Evolutionary conservation across 2,329 filamentous ascomycete species (phyloP), one percentile per base, ranked within the genome.

Genomic region (Botrytis galanthina): DNA sequence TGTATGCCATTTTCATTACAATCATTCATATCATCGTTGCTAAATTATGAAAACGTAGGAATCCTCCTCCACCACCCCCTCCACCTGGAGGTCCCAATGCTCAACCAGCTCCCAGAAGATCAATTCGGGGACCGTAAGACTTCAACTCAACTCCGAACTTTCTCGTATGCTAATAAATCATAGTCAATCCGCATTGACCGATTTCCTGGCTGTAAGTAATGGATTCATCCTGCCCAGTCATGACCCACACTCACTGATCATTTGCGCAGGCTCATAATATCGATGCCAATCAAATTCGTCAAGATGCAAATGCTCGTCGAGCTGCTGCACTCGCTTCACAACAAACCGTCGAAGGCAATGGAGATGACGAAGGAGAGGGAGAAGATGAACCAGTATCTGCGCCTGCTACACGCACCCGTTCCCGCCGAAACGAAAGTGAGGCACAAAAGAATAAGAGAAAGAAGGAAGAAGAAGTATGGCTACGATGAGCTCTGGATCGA

Each of bases 261-360:
- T 51, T 83, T 35, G 77, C 84, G 44, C 83, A 91, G 87, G 89
- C 91, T 3, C 90, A 93, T 81, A 93, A 93, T 78, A 94, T 94
- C 76, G 93, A 89, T 35, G 87, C 88, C 3, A 81, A 84, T 42
- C 85, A 87, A 74, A 90, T 90, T 73, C 84, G 85, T 51, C 80
- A 83, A 32, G 84, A 87, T 75, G 86, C 86, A 29, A 84, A 86
- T 46, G 80, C 82, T 51, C 84, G 87, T 64, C 83, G 86, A 70
- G 78, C 78, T 69, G 79, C 80, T 66, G 87, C 87, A 32, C 66
- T 78, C 29, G 80, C 79, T 42, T 76, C 79, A 8, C 75, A 78
- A 54, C 75, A 75, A 72, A 70, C 73, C 22, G 74, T 73, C n/a
- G 71, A 44, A 32, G 82, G 81, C 67, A 84, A 85, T 72, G 86